A percentile compares a stretch with the other conserved stretches of the same genome.
These are phyloP conservation scores for Trypethelium eluteriae DNA, from an alignment of 495 filamentous ascomycete species.

Conservation along the genomic window DNA sequence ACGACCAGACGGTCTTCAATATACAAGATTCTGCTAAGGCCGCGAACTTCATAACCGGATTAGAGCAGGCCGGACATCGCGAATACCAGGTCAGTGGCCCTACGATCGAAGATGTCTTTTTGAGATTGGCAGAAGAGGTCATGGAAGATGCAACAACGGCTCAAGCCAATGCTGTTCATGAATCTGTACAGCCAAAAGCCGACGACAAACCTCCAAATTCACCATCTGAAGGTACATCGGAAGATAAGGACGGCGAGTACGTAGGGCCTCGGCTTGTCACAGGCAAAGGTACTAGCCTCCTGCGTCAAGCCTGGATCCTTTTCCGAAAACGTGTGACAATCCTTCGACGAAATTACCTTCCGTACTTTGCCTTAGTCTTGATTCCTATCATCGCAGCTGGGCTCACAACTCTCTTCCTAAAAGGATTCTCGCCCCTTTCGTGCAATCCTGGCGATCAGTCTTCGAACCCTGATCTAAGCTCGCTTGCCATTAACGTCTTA, in stretches of 20 bases:
- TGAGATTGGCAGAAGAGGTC: slow-evolving; percentile 68
- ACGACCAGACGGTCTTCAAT: slow-evolving; percentile 64
- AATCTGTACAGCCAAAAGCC: slow-evolving; percentile 9
- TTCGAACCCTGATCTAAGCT: slow-evolving; percentile 33
- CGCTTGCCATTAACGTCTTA: slow-evolving; percentile 32
- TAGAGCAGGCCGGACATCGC: slow-evolving; percentile 48
- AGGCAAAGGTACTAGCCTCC: slow-evolving; percentile 55
- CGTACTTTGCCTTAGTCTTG: slow-evolving; percentile 60
- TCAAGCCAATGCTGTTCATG: slow-evolving; percentile 3
- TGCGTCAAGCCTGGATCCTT: slow-evolving; percentile 60
- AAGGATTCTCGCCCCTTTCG: slow-evolving; percentile 44
- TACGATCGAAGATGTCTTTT: slow-evolving; percentile 63
- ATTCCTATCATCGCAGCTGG: slow-evolving; percentile 71
- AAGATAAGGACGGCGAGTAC: slow-evolving; percentile 15
- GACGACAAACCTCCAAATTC: slow-evolving; percentile 12
- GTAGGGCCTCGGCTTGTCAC: slow-evolving; percentile 49
- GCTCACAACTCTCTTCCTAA: slow-evolving; percentile 64
- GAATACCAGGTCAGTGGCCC: slow-evolving; percentile 49
- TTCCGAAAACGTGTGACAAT: slow-evolving; percentile 73
- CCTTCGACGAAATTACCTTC: slow-evolving; percentile 65
- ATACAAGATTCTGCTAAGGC: slow-evolving; percentile 55
- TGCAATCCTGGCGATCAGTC: slow-evolving; percentile 50
- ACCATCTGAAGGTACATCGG: slow-evolving; percentile 16
- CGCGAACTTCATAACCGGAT: slow-evolving; percentile 53
- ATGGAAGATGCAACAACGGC: slow-evolving; percentile 23